Evolutionary conservation across 768 basidiomycete species (phyloP), one percentile per base, ranked within the genome.

Genomic region (Cystobasidium tubakii): DNA sequence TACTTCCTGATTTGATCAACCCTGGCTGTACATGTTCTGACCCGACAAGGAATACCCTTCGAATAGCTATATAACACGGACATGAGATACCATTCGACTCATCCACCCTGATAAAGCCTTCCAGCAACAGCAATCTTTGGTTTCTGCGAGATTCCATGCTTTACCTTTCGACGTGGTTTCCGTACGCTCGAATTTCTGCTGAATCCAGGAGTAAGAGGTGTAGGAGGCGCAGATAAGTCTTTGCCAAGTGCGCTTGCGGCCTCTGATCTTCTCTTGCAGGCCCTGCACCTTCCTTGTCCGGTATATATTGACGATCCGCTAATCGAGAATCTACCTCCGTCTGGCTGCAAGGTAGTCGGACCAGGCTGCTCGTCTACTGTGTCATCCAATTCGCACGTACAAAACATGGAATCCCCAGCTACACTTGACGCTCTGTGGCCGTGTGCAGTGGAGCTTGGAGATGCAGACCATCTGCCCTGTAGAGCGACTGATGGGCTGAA

Each of bases 341-440:
- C 44, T 23, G 12, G 27, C 34, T 29, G 46, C 50, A 53, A 1
- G 9, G 13, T 9, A 23, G 17, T 33, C 3, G 29, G 44, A 23
- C 36, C 27, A 36, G 39, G 39, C 10, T 67, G 36, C 44, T 46
- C 69, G 33, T 71, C 69, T 3, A n/a, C n/a, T 23, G 60, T 71
- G 29, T 71, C 69, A 36, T 71, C 54, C 6, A 71, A 34, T 9
- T 71, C 69, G 55, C 69, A 71, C 23, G 54, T 71, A 31, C 69
- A 71, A 25, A 71, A 71, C 23, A 71, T 4, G 12, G 54, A 57
- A 60, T 71, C 54, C 9, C 69, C 69, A 31, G 50, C 69, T 23
- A 71, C 27, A 55, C 54, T 57, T 13, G 69, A 71, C 2, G 36
- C 23, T 31, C 66, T 36, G n/a, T 55, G 27, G 1, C 63, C 63